Percentiles rank a stretch among this genome's conserved stretches.
These are phyloP conservation scores for Blastobotrys apis DNA, from an alignment of 1,139 yeast species.

Conservation along the genomic window DNA sequence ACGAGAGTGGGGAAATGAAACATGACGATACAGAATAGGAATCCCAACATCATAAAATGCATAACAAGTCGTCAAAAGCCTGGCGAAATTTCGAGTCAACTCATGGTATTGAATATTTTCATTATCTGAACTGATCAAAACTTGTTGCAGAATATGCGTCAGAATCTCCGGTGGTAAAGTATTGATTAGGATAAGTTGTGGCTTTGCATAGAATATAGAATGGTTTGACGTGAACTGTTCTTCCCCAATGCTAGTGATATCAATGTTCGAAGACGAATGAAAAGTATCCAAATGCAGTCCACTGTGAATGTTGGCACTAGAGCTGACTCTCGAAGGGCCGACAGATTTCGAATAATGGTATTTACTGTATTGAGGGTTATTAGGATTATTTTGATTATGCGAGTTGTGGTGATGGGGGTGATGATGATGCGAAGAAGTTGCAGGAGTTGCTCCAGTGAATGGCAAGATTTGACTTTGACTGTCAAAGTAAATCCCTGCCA, in stretches of 20 bases:
- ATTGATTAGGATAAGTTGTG: slow-evolving; percentile 17
- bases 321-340: slow-evolving; percentile 5
- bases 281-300: slow-evolving; percentile 14
- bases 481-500: slow-evolving; percentile 19
- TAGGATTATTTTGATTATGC: background rate
- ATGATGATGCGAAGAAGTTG: slow-evolving; percentile 4
- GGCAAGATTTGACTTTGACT: slow-evolving; percentile 15
- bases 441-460: slow-evolving; percentile 11
- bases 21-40: slow-evolving; percentile 55
- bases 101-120: slow-evolving; percentile 14
- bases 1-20: slow-evolving; percentile 74
- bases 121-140: slow-evolving; percentile 22
- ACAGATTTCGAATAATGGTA: slow-evolving; percentile 3
- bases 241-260: slow-evolving; percentile 11
- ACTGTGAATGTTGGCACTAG: slow-evolving; percentile 13
- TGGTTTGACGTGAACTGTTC: slow-evolving; percentile 6
- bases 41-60: slow-evolving; percentile 37
- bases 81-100: slow-evolving; percentile 22
- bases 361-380: background rate
- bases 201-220: slow-evolving; percentile 4
- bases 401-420: slow-evolving; percentile 1
- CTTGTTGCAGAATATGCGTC: slow-evolving; percentile 31
- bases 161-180: slow-evolving; percentile 34
- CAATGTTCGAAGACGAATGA: slow-evolving; percentile 15
- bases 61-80: slow-evolving; percentile 32